phyloP scores from a whole-genome alignment of 2,329 filamentous ascomycete species.

The Aspergillus clavatus region DNA sequence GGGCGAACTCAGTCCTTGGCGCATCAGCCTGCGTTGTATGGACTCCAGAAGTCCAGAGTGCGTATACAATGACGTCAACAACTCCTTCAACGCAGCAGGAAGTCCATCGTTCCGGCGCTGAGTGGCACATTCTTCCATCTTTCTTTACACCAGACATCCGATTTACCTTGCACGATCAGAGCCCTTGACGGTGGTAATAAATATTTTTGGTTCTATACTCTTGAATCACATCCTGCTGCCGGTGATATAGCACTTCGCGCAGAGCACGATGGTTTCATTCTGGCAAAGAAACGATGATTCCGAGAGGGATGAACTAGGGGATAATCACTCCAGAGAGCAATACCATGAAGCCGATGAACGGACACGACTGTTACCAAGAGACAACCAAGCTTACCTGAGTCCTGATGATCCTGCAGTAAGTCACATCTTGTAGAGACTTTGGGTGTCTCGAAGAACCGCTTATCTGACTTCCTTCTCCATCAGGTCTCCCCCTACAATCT shows the following conservation, averaged over 20 bases:
- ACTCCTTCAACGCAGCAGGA: neutral
- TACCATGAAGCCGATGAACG: conserved; percentile 52
- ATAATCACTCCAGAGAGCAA: conserved; percentile 13
- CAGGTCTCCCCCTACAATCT: conserved; percentile 85
- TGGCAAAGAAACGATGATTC: conserved; percentile 51
- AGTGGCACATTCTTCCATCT: too few species aligned
- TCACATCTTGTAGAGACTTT: too few species aligned
- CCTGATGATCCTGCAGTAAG: conserved; percentile 76
- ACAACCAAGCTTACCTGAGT: conserved; percentile 60
- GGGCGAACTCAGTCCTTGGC: neutral
- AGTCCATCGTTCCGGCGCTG: neutral
- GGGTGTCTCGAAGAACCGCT: too few species aligned
- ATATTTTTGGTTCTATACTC: too few species aligned
- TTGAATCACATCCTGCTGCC: neutral
- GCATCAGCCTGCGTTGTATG: neutral
- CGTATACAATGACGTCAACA: conserved; percentile 1
- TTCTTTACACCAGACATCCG: too few species aligned
- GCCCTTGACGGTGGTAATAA: too few species aligned
- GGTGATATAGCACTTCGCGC: neutral
- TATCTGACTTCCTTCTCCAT: neutral
- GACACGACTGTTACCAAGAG: conserved; percentile 65
- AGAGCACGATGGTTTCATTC: conserved; percentile 46
- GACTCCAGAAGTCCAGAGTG: too few species aligned
- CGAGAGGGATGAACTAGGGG: conserved; percentile 20
- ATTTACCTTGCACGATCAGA: too few species aligned